These are phyloP conservation scores for Yamadazyma songkhlaensis DNA, from an alignment of 1,139 yeast species.

Conservation along the genomic window DNA sequence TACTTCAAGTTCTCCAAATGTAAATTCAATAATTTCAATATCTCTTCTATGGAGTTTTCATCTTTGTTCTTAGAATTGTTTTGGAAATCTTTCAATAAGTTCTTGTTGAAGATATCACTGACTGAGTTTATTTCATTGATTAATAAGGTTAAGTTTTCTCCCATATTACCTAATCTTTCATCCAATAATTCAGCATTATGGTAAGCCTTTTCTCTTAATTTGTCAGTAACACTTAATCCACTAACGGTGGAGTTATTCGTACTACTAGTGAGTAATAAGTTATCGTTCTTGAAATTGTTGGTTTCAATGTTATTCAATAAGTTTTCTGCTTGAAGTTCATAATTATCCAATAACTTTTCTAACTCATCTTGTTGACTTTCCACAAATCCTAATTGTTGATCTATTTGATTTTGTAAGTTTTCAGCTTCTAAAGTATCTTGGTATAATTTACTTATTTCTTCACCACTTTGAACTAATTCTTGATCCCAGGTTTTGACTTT, in stretches of 20 bases:
- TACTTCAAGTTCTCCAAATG: conserved; percentile 89
- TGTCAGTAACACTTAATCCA: conserved; percentile 57
- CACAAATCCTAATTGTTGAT: conserved; percentile 81
- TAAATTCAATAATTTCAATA: conserved; percentile 78
- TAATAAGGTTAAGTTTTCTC: conserved; percentile 69
- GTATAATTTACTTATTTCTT: conserved; percentile 75
- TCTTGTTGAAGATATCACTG: conserved; percentile 75
- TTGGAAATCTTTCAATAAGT: conserved; percentile 30
- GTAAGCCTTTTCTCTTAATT: conserved; percentile 88
- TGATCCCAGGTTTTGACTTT: conserved; percentile 85
- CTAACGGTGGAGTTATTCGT: conserved; percentile 6
- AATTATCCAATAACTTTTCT: conserved; percentile 75
- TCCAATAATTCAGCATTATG: conserved; percentile 83
- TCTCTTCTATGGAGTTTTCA: conserved; percentile 56
- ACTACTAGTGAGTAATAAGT: conserved; percentile 9
- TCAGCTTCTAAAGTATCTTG: conserved; percentile 81
- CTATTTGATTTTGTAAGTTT: conserved; percentile 78
- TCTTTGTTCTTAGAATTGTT: conserved; percentile 17
- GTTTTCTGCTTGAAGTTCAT: conserved; percentile 80
- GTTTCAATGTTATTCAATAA: conserved; percentile 44
- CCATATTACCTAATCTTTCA: conserved; percentile 75
- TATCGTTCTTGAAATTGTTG: conserved; percentile 13
- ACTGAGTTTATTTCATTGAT: conserved; percentile 85
- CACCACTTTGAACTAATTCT: conserved; percentile 79
- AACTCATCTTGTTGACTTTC: conserved; percentile 92